A percentile compares a stretch with the other conserved stretches of the same genome.
Conservation (phyloP, 1,139 yeast species). For the Yamadazyma sp. region DNA sequence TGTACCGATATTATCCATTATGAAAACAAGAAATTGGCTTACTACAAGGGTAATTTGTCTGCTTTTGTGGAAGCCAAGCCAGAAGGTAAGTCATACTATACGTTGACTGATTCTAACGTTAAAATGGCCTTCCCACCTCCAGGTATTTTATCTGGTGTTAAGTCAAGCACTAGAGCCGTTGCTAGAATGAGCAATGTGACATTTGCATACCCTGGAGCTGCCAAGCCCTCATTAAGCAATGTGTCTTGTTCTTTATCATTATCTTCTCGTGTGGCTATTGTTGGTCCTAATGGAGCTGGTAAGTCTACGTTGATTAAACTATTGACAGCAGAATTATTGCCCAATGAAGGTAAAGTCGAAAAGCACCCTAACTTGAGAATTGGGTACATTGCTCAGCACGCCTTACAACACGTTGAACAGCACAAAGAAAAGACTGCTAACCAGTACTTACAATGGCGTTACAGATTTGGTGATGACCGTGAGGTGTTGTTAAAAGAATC, state of each 20-base stretch:
- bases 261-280: conserved; percentile 92
- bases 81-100: conserved; percentile 94
- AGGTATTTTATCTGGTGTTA: conserved; percentile 93
- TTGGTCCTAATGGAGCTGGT: conserved; percentile 99
- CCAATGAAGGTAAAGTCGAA: conserved; percentile 86
- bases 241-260: conserved; percentile 87
- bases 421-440: conserved; percentile 98
- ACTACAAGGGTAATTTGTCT: conserved; percentile 93
- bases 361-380: conserved; percentile 97
- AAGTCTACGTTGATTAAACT: conserved; percentile 92
- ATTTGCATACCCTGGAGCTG: conserved; percentile 86
- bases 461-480: conserved; percentile 96
- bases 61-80: conserved; percentile 91
- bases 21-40: conserved; percentile 90
- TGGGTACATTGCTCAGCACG: conserved; percentile 98
- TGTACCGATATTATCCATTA: conserved; percentile 97
- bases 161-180: conserved; percentile 91
- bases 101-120: conserved; percentile 89
- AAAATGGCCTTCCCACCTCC: conserved; percentile 99
- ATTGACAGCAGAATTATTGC: conserved; percentile 87
- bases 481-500: conserved; percentile 93
- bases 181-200: conserved; percentile 87
- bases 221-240: conserved; percentile 74
- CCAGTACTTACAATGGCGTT: conserved; percentile 98
- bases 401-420: conserved; percentile 93